Percentiles rank a stretch among this genome's conserved stretches.
phyloP scores from a whole-genome alignment of 176 grass and related monocot species.

The Puya raimondii region DNA sequence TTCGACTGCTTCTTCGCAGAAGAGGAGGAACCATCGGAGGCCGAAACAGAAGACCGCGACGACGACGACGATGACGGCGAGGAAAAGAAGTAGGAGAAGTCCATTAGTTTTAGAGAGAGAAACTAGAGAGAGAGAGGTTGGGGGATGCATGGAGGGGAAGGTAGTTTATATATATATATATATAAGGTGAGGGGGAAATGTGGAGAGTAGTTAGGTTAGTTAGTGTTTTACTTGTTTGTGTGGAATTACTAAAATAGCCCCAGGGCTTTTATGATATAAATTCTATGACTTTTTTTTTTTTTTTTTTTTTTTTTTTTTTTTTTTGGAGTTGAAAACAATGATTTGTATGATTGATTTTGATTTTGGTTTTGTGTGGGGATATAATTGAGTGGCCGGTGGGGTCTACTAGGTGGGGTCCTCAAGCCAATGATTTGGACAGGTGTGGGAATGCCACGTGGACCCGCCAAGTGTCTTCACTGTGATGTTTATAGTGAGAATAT shows the following conservation, averaged over 20 bases:
- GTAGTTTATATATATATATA: slow-evolving; percentile 9
- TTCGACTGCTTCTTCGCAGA: slow-evolving; percentile 42
- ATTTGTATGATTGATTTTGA: too few species aligned
- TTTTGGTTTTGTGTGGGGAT: background rate
- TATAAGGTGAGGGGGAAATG: too few species aligned
- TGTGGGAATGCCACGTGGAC: slow-evolving; percentile 3
- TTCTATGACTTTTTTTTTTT: too few species aligned
- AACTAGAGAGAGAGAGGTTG: background rate
- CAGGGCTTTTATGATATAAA: too few species aligned
- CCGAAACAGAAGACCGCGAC: background rate
- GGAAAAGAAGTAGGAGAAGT: slow-evolving; percentile 74
- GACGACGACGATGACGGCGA: slow-evolving; percentile 33
- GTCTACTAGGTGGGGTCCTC: background rate
- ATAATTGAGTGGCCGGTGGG: too few species aligned
- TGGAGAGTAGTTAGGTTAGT: too few species aligned
- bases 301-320: too few species aligned
- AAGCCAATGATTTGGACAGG: slow-evolving; percentile 15
- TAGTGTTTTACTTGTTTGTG: too few species aligned
- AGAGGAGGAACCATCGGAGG: slow-evolving; percentile 9
- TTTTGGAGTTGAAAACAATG: too few species aligned
- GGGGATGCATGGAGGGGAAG: background rate
- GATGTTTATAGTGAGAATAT: background rate
- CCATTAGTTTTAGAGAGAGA: slow-evolving; percentile 28
- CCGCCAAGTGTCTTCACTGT: too few species aligned
- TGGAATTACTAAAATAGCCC: too few species aligned